phyloP scores from a whole-genome alignment of 2,329 filamentous ascomycete species.

The Colletotrichum musicola region DNA sequence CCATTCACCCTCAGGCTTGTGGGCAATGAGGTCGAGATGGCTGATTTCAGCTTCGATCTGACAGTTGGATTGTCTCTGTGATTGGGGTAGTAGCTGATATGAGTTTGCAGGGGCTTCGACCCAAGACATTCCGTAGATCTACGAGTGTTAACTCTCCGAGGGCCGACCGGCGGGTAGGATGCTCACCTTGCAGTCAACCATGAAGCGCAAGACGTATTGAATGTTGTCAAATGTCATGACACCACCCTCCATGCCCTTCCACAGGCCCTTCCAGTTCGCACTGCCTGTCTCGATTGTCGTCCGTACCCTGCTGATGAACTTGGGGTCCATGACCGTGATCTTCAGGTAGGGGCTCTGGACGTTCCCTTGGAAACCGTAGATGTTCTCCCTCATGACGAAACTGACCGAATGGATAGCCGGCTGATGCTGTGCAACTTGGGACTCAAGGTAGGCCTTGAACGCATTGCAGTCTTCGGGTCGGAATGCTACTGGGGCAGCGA shows the following conservation, averaged over 20 bases:
- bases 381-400: constrained; percentile 87
- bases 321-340: constrained; percentile 92
- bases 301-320: constrained; percentile 82
- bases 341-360: constrained; percentile 92
- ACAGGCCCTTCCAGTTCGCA: constrained; percentile 92
- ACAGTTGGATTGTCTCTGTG: constrained; percentile 87
- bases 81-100: constrained; percentile 76
- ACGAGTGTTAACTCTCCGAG: constrained; percentile 12
- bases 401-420: constrained; percentile 83
- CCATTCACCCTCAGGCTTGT: constrained; percentile 93
- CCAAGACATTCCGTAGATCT: constrained; percentile 97
- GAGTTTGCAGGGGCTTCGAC: constrained; percentile 83
- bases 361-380: constrained; percentile 95
- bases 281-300: constrained; percentile 78
- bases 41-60: constrained; percentile 93
- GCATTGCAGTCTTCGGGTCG: constrained; percentile 80
- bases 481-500: constrained; percentile 88
- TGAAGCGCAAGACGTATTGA: constrained; percentile 94
- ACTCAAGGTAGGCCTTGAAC: constrained; percentile 86
- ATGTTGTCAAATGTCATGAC: constrained; percentile 96
- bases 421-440: constrained; percentile 79
- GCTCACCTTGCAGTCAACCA: constrained; percentile 91
- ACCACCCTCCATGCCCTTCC: constrained; percentile 77
- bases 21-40: constrained; percentile 86
- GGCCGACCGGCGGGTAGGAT: neutral